Evolutionary conservation across 2,329 filamentous ascomycete species (phyloP), one percentile per base, ranked within the genome.

Genomic region (Cladosporium sp.): DNA sequence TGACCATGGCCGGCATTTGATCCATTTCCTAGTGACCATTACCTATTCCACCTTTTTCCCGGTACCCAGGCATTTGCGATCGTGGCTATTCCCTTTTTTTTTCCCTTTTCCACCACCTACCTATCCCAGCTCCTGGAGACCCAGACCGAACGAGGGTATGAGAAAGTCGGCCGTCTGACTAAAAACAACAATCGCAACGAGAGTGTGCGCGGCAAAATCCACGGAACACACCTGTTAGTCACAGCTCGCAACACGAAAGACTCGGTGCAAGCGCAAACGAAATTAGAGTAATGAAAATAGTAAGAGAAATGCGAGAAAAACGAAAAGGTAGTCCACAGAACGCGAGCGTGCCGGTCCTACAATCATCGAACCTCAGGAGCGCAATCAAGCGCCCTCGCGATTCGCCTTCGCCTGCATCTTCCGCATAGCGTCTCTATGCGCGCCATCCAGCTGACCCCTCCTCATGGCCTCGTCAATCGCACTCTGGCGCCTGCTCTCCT

Each of bases 381-480:
- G 40, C 40, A 12, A 21, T 35, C 31, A 57, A 35, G 55, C 33
- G 8, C 55, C 29, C 16, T 55, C 52, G 0, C 26, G 53, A 44
- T 65, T 65, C 10, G 63, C 63, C 58, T 80, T 78, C 16, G 83
- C 83, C 75, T 97, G 93, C 88, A 97, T 90, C 76, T 84, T 88
- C 68, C 90, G 84, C 85, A 97, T 85, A 0, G 90, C 91, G 69
- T 93, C 89, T 23, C 90, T 85, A 76, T 97, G 93, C 26, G 89
- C 84, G 55, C 91, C 89, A 61, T 91, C 82, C 81, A 96, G 85
- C 69, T 90, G 87, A 0, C 89, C 89, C 18, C 86, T 88, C 63
- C 91, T 84, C 90, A 96, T 95, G 69, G 87, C 84, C 76, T 89
- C 87, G 69, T 92, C 90, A 72, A 92, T 88, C 44, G 84, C 83